phyloP scores from a whole-genome alignment of 148 eudicot species.

The Chenopodium quinoa region DNA sequence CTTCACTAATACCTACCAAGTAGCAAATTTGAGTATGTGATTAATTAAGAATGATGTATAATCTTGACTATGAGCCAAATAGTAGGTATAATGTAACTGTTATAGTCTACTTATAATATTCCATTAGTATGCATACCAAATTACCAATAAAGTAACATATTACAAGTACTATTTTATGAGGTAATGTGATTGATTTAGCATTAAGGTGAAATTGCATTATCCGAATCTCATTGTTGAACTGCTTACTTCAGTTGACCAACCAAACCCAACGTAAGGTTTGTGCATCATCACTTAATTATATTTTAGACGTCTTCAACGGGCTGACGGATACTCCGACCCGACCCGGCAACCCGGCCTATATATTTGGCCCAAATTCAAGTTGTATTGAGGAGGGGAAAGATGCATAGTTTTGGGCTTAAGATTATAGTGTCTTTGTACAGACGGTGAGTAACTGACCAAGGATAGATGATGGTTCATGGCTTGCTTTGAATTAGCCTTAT shows the following conservation, averaged over 20 bases:
- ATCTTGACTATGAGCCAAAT: neutral
- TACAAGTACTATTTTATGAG: neutral
- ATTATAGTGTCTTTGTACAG: too few relatives aligned
- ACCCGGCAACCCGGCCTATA: too few relatives aligned
- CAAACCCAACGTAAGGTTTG: neutral
- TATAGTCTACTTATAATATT: neutral
- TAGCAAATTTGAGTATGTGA: too few relatives aligned
- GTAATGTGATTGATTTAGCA: neutral
- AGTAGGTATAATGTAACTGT: slow-evolving; percentile 26
- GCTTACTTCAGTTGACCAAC: slow-evolving; percentile 20
- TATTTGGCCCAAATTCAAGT: too few relatives aligned
- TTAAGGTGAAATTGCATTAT: slow-evolving; percentile 6
- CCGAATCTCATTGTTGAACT: slow-evolving; percentile 12
- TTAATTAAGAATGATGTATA: neutral
- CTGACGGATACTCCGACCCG: too few relatives aligned
- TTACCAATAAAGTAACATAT: neutral
- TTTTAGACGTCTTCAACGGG: too few relatives aligned
- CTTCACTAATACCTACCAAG: neutral
- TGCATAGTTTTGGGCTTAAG: too few relatives aligned
- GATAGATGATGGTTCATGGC: too few relatives aligned
- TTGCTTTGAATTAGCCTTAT: too few relatives aligned
- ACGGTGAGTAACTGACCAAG: too few relatives aligned
- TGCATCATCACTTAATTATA: neutral
- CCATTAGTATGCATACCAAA: neutral
- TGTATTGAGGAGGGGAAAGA: too few relatives aligned